A percentile compares a stretch with the other conserved stretches of the same genome.
phyloP scores from a whole-genome alignment of 257 asterid genomes.

The Rehmannia glutinosa region DNA sequence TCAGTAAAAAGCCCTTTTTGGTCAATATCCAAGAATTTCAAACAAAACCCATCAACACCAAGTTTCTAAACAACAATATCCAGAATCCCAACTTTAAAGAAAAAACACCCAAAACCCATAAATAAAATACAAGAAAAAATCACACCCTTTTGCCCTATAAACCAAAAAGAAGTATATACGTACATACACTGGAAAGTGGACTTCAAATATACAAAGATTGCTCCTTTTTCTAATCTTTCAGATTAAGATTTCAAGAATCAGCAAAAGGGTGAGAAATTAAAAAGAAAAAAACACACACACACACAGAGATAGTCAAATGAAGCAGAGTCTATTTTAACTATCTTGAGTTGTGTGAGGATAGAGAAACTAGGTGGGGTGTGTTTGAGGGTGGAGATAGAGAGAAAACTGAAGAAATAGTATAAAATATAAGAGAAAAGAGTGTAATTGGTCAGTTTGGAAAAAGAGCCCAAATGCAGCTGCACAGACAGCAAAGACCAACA shows the following conservation, averaged over 20 bases:
- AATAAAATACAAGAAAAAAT: constrained; percentile 20
- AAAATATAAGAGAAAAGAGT: constrained; percentile 18
- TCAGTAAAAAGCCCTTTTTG: constrained; percentile 22
- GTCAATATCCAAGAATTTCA: constrained; percentile 38
- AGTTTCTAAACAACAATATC: constrained; percentile 23
- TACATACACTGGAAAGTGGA: neutral
- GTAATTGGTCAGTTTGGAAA: constrained; percentile 39
- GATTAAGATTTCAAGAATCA: constrained; percentile 17
- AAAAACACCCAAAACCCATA: constrained; percentile 24
- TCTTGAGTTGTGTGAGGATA: constrained; percentile 38
- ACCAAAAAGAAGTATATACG: constrained; percentile 8
- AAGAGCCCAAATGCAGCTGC: constrained; percentile 24
- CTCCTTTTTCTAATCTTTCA: constrained; percentile 19
- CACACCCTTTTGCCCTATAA: constrained; percentile 23
- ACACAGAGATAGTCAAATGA: constrained; percentile 23
- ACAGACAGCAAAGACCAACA: constrained; percentile 46
- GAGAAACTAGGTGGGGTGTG: constrained; percentile 14
- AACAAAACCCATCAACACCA: constrained; percentile 32
- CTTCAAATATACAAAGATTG: constrained; percentile 19
- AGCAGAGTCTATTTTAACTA: too few species aligned
- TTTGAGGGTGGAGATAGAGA: neutral
- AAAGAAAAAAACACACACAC: too few species aligned
- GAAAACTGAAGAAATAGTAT: constrained; percentile 7
- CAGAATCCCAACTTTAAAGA: constrained; percentile 19
- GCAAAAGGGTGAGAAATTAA: constrained; percentile 1